These are phyloP conservation scores for Termitomyces heimii DNA, from an alignment of 768 basidiomycete species.

Conservation along the genomic window DNA sequence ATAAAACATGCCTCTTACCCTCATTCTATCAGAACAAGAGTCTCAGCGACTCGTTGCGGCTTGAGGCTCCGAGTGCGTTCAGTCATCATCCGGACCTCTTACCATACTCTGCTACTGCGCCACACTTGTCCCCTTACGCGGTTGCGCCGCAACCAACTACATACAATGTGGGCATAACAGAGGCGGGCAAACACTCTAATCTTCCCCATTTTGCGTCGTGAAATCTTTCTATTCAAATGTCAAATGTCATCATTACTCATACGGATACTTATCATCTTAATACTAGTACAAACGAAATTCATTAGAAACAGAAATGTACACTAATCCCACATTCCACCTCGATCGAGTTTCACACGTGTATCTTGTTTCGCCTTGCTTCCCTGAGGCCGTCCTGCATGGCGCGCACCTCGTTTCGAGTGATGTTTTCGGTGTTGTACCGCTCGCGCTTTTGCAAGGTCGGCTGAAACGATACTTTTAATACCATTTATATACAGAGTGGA, in stretches of 20 bases:
- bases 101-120: neutral
- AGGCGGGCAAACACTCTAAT: neutral
- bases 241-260: neutral
- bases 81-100: neutral
- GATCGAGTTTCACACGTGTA: slow-evolving; percentile 54
- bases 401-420: slow-evolving; percentile 67
- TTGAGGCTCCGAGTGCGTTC: neutral
- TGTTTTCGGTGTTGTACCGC: slow-evolving; percentile 66
- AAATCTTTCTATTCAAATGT: neutral
- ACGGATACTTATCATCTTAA: neutral
- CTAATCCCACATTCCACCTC: slow-evolving; percentile 56
- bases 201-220: neutral
- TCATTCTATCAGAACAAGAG: slow-evolving; percentile 21
- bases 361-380: slow-evolving; percentile 88
- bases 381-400: slow-evolving; percentile 59
- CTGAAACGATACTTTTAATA: slow-evolving; percentile 55
- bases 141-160: neutral
- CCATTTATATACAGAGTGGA: slow-evolving; percentile 36
- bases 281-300: neutral
- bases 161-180: neutral
- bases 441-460: slow-evolving; percentile 53
- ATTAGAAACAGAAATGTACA: neutral
- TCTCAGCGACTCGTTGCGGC: slow-evolving; percentile 16
- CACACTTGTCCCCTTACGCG: neutral
- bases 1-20: neutral